Evolutionary conservation across 2,329 filamentous ascomycete genomes (phyloP).

Genomic region (Metarhizium sp.): DNA sequence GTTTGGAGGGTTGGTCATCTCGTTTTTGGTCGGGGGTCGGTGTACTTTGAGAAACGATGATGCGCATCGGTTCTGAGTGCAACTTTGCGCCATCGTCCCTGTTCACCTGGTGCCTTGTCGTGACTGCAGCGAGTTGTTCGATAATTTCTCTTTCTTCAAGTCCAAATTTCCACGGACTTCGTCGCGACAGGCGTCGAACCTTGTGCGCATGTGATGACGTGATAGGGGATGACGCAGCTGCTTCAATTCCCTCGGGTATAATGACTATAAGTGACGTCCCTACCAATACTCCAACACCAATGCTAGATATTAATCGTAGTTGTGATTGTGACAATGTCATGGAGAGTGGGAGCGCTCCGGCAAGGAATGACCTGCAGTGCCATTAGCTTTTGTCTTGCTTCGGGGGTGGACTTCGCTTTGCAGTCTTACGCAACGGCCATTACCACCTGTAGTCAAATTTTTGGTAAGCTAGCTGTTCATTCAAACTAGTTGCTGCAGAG

Average conservation of each 20-base stretch:
- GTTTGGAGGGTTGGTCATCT: neutral
- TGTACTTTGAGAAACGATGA: neutral
- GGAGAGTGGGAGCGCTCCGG: conserved; percentile 81
- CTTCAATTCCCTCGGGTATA: conserved; percentile 92
- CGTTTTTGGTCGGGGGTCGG: neutral
- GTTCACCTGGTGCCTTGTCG: conserved; percentile 2
- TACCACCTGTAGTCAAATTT: conserved; percentile 30
- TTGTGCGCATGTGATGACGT: conserved; percentile 27
- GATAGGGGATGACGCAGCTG: conserved; percentile 56
- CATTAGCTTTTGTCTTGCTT: neutral
- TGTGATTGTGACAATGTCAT: conserved; percentile 82
- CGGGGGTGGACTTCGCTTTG: neutral
- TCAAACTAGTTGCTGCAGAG: neutral
- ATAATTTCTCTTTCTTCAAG: conserved; percentile 15
- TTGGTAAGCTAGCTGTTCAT: neutral
- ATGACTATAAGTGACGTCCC: conserved; percentile 95
- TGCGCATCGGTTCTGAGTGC: neutral
- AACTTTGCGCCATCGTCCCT: neutral
- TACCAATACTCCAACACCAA: conserved; percentile 89
- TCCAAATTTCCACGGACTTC: conserved; percentile 21
- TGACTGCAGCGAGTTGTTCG: conserved; percentile 12
- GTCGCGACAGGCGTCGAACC: conserved; percentile 20
- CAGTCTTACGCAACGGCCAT: conserved; percentile 46
- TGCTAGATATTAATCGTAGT: conserved; percentile 78
- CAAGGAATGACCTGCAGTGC: conserved; percentile 72